Base-by-base conservation (phyloP, 257 asterid species). In the Solanum commersonii region DNA sequence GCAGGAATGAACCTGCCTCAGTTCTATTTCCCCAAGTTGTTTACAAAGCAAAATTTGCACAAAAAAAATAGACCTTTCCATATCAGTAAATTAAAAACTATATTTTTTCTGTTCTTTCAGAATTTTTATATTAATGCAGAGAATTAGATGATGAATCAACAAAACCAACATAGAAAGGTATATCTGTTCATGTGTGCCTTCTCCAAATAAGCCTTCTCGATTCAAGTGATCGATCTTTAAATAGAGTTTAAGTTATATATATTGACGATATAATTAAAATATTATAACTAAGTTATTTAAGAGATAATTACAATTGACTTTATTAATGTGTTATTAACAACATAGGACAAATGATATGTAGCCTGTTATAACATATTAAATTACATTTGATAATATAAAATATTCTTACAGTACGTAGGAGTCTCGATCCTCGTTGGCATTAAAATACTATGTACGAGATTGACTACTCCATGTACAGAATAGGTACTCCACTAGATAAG, bases 111-210 rank as follows among this genome's bases (percentile, higher is more conserved):
- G 33, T 46, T 14, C 12, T 25, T 81, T 81, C 18, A 34, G 29
- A 73, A 22, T 73, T 15, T 4, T 73, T 35, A 73, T 20, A 35
- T 72, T 71, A 33, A 60, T 78, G 27, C 20, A 29, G 33, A 77
- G 59, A 37, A 49, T 49, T 49, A 40, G 1, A 23, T 20, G 22
- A 33, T 27, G 27, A 63, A 79, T 34, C 49, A 68, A 86, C 46
- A 16, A 68, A 40, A 7, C 20, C 12, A 20, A 49, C 34, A 35
- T 33, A 73, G 59, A 86, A 25, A 73, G 23, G 79, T 6, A 40
- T 77, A 38, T 67, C 86, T 89, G 89, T 89, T 87, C 86, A 68
- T 88, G 82, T 81, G 34, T 78, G 79, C 72, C 29, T 65, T 82
- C 84, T 42, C 67, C 34, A 13, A 16, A 79, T 79, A 79, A 78